Evolutionary conservation across 257 asterid genomes (phyloP), one percentile per base, ranked within the genome.

Genomic region (Gynochthodes officinalis): DNA sequence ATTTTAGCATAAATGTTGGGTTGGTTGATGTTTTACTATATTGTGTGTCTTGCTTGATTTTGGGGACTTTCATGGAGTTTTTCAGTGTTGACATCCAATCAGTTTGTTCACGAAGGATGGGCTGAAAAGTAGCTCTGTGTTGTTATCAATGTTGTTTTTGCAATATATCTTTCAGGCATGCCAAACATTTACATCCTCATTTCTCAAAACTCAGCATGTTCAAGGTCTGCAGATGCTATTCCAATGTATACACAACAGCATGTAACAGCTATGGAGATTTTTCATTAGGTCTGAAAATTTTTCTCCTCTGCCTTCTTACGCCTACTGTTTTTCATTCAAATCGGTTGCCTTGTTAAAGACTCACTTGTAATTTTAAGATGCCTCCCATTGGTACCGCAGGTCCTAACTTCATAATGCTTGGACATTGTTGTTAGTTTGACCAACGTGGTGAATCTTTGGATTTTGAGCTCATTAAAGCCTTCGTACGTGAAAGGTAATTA

Each of bases 41-140:
- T 32, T 61, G 18, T 3, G 18, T 61, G 44, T n/a, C n/a, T n/a
- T 32, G 27, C 66, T 62, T 62, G 48, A 37, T 62, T 35, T 21
- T 16, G 25, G 4, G 4, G 14, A 10, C 42, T 59, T 59, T 16
- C 42, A 4, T 30, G 42, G 65, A 25, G 25, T 60, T 60, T 21
- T 35, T 62, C 32, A 40, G 52, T 46, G 23, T 37, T 19, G 5
- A 63, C 46, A 39, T 52, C 52, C 39, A 64, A 64, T 64, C 52
- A 18, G 43, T n/a, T 39, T 48, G 40, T 64, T 64, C 52, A 64
- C n/a, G 33, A 40, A 64, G 69, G 52, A 64, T 64, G 69, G 69
- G 69, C 69, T n/a, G 33, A n/a, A 64, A 40, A 21, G 19, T 27
- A 30, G 66, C 66, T 3, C 5, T 60, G 44, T 59, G 64, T 59